Percentiles rank a stretch among this genome's conserved stretches.
Evolutionary conservation across 2,329 filamentous ascomycete species (phyloP).

Genomic region (Aspergillus ibericus): DNA sequence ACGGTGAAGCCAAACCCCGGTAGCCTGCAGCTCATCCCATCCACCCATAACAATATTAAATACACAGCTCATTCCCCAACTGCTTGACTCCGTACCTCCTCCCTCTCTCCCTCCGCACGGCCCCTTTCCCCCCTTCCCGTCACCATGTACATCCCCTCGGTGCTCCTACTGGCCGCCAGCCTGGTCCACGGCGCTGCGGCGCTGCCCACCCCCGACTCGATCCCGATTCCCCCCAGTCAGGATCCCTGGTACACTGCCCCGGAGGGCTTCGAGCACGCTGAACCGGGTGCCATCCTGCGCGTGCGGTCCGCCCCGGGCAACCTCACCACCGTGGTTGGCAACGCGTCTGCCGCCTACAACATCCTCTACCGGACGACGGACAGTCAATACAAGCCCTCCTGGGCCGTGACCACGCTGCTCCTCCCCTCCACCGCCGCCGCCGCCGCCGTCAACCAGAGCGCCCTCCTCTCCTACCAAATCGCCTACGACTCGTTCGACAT

Average conservation of each 20-base stretch:
- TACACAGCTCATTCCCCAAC: not conserved
- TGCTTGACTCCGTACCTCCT: not conserved
- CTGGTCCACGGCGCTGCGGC: not conserved
- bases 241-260: constrained; percentile 21
- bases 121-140: not conserved
- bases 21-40: too few relatives aligned
- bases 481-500: constrained; percentile 25
- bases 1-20: not conserved
- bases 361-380: constrained; percentile 23
- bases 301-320: constrained; percentile 17
- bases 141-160: constrained; percentile 1
- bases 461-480: constrained; percentile 45
- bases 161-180: constrained; percentile 5
- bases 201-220: constrained; percentile 2
- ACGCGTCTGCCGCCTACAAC: constrained; percentile 14
- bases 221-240: constrained; percentile 7
- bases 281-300: constrained; percentile 18
- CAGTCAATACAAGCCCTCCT: constrained; percentile 15
- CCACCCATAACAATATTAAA: not conserved
- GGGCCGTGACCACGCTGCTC: constrained; percentile 39
- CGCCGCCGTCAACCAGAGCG: constrained; percentile 1
- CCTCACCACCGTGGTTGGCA: constrained; percentile 10
- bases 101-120: not conserved
- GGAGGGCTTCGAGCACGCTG: constrained; percentile 11
- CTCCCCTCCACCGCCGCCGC: constrained; percentile 29